Percentiles rank a stretch among this genome's conserved stretches.
phyloP scores from a whole-genome alignment of 176 grass and related monocot genomes.

The Echinochloa phyllopogon region DNA sequence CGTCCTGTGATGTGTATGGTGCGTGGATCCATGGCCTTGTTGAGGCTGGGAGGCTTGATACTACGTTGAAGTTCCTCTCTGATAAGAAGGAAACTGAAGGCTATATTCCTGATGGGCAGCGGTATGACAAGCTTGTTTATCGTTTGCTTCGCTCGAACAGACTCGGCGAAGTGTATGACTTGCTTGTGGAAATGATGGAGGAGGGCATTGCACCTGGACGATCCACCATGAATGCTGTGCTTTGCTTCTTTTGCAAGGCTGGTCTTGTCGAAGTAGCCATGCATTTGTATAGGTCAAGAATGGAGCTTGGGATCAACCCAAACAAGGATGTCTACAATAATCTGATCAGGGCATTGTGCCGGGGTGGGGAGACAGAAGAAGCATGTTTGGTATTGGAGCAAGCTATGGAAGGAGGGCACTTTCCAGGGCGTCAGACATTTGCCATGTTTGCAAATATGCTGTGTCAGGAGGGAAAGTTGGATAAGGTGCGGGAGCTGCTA shows the following conservation, averaged over 20 bases:
- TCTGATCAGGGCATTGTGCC: constrained; percentile 75
- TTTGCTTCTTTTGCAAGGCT: constrained; percentile 98
- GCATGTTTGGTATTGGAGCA: constrained; percentile 75
- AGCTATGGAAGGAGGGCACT: constrained; percentile 65
- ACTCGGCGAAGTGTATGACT: constrained; percentile 71
- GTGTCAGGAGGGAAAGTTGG: constrained; percentile 75
- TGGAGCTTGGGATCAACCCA: constrained; percentile 84
- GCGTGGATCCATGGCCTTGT: constrained; percentile 66
- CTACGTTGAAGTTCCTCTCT: constrained; percentile 66
- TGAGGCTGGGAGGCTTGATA: constrained; percentile 55
- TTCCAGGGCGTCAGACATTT: constrained; percentile 78
- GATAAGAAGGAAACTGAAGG: constrained; percentile 79
- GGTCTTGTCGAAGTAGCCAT: constrained; percentile 87
- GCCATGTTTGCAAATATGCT: constrained; percentile 71
- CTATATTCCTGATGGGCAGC: constrained; percentile 59
- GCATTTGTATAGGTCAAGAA: constrained; percentile 70
- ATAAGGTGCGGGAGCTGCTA: constrained; percentile 74
- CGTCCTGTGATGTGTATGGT: constrained; percentile 63
- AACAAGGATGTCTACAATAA: constrained; percentile 64
- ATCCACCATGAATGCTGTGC: constrained; percentile 72
- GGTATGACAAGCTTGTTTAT: constrained; percentile 64
- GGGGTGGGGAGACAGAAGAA: constrained; percentile 55
- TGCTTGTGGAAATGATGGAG: constrained; percentile 96
- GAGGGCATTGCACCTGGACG: constrained; percentile 76
- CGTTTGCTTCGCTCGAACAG: constrained; percentile 60